Base-by-base conservation (phyloP, 2,329 filamentous ascomycete genomes). In the Beauveria australis region DNA sequence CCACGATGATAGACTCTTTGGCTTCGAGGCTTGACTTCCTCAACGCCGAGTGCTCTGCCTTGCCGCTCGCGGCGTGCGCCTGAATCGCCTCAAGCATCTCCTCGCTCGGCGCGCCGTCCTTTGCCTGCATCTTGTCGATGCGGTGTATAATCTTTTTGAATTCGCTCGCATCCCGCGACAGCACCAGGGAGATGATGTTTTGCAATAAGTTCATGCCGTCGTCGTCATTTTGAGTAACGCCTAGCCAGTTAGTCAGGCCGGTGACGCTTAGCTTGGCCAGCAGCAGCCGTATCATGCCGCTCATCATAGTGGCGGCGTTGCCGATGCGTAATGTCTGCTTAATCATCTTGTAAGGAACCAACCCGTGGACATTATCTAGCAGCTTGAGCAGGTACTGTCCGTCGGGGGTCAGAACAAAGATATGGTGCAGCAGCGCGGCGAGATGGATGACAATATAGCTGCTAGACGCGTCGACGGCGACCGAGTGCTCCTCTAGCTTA, bases 201-300 rank as follows among this genome's bases (percentile, higher is more conserved):
- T 93, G 89, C 65, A 94, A 72, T 9, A 93, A 71, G 69, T 92
- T 94, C 88, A 91, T 90, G 52, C 89, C 89, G 65, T 92, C 88
- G 63, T 91, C 85, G 0, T 86, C 82, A 52, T 84, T 84, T 52
- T 83, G 81, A 0, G 87, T 92, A 44, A 91, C 71, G 0, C 90
- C 89, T 12, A 92, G 81, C 87, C 88, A 93, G 70, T 92, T 92
- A 5, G 89, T 91, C 55, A 93, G 74, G 8, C 85, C 85, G 1
- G 84, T 85, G 5, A 93, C 78, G 65, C 88, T 89, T 61, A 92
- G 76, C 73, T 94, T 94, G n/a, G 89, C 86, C 16, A 94, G 78
- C 18, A 92, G 78, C 18, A 93, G 75, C 58, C 79, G 82, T 70
- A 89, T 81, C 80, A 93, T 86, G 61, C 81, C 89, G 67, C 82